These are phyloP conservation scores for Lasiodiplodia sp. DNA, from an alignment of 2,329 filamentous ascomycete species.

Conservation along the genomic window DNA sequence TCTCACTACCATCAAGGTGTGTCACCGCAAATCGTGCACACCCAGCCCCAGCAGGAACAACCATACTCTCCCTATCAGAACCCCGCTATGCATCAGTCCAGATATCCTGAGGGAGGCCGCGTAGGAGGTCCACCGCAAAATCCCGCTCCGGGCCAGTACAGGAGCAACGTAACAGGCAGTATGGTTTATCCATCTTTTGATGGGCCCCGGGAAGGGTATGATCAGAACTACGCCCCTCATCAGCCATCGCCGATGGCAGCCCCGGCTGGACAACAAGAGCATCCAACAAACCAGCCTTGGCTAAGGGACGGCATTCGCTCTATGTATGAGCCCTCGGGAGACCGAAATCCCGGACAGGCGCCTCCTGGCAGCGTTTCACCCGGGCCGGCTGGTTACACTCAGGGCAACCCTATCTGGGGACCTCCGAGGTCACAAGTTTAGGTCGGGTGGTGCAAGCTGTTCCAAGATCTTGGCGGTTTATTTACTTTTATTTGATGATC, in stretches of 20 bases:
- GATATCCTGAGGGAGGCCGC: neutral
- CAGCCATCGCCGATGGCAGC: neutral
- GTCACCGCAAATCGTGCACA: neutral
- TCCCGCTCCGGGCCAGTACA: neutral
- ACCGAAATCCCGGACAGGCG: neutral
- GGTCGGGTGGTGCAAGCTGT: too few relatives aligned
- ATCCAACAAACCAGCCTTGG: neutral
- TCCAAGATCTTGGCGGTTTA: too few relatives aligned
- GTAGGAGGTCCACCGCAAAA: neutral
- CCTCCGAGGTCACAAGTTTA: neutral
- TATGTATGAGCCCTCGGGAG: neutral
- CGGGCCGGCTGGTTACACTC: neutral
- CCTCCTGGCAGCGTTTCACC: too few relatives aligned
- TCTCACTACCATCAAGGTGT: neutral
- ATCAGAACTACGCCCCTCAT: neutral
- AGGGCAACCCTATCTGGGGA: neutral
- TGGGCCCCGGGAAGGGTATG: too few relatives aligned
- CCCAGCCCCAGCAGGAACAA: neutral
- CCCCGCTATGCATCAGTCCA: neutral
- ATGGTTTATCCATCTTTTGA: too few relatives aligned
- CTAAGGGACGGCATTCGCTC: neutral
- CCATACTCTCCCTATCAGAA: neutral
- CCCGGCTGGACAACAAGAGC: neutral
- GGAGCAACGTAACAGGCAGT: neutral
- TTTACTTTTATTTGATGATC: too few relatives aligned